Conservation (phyloP, 2,329 filamentous ascomycete species). For the Niveomyces coronatus region DNA sequence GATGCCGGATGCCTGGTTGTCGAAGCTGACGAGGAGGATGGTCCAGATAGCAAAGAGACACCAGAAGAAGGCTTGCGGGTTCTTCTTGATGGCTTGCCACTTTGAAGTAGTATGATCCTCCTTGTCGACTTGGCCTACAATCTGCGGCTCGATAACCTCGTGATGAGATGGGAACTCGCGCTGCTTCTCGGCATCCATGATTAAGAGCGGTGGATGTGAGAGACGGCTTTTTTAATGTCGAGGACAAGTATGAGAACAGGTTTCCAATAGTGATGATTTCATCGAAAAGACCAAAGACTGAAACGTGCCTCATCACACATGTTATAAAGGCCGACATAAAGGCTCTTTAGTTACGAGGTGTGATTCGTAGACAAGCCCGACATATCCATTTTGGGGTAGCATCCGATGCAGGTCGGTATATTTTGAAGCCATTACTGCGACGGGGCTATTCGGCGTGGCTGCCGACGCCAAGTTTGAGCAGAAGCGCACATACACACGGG, state of each 20-base stretch:
- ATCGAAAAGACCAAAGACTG: no score
- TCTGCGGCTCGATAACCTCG: background rate
- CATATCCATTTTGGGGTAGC: no score
- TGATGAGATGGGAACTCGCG: background rate
- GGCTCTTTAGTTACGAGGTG: no score
- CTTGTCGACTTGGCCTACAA: background rate
- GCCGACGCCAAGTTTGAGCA: no score
- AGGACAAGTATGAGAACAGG: background rate
- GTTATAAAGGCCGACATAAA: no score
- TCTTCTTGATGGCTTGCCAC: constrained; percentile 15
- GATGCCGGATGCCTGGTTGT: constrained; percentile 30
- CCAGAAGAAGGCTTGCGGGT: constrained; percentile 22
- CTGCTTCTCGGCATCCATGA: background rate
- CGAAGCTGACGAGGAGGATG: constrained; percentile 28
- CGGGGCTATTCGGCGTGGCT: background rate
- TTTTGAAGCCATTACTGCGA: no score
- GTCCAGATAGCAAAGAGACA: constrained; percentile 29
- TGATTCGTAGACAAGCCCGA: no score
- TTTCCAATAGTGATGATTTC: background rate
- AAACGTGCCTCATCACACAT: no score
- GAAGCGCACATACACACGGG: no score
- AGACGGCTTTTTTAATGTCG: no score
- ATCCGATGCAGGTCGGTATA: no score
- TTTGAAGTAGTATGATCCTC: constrained; percentile 5
- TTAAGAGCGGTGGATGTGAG: no score